Evolutionary conservation across 2,329 filamentous ascomycete genomes (phyloP).

Genomic region (Hymenoscyphus occultus): DNA sequence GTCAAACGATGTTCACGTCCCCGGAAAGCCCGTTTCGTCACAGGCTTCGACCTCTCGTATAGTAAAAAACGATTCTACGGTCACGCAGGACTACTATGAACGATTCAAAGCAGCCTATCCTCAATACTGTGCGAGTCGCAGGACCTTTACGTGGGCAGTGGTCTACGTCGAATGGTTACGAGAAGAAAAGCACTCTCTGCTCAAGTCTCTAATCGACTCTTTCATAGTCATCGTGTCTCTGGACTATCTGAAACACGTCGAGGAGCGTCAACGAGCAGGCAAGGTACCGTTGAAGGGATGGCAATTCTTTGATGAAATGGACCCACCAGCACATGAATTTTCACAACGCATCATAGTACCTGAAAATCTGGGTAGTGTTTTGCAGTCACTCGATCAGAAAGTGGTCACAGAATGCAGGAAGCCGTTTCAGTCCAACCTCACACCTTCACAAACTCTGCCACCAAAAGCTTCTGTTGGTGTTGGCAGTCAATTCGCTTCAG

Average conservation of each 20-base stretch:
- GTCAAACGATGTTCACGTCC: neutral
- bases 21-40: neutral
- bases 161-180: conserved; percentile 43
- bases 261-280: conserved; percentile 26
- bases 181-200: conserved; percentile 36
- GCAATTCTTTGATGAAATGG: neutral
- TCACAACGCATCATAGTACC: neutral
- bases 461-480: neutral
- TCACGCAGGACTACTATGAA: conserved; percentile 31
- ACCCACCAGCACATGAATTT: neutral
- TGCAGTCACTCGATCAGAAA: neutral
- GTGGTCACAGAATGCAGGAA: neutral
- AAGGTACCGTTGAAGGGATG: conserved; percentile 14
- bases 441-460: neutral
- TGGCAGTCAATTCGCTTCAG: neutral
- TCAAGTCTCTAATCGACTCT: conserved; percentile 50
- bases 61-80: neutral
- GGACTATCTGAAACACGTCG: conserved; percentile 44
- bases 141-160: conserved; percentile 46
- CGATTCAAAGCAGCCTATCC: conserved; percentile 45
- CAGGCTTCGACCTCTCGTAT: neutral
- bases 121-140: conserved; percentile 40
- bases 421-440: neutral
- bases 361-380: neutral
- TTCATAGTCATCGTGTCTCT: conserved; percentile 46